Evolutionary conservation across 129 eudicot species (phyloP), one percentile per base, ranked within the genome.

Genomic region (Chrysanthemum lavandulifolium): DNA sequence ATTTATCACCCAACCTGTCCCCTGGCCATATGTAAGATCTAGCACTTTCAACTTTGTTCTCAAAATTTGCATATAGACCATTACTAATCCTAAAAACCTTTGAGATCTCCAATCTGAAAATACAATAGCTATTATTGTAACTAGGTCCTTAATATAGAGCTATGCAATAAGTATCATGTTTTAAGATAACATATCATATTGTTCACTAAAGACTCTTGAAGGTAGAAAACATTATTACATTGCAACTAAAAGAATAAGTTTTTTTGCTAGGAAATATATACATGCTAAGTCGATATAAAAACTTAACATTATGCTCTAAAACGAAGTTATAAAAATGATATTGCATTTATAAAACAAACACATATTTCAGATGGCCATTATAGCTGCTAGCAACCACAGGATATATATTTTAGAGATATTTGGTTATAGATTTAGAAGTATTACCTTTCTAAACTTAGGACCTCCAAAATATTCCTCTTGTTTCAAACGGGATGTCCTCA

Each of bases 21-120:
- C 96, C 11, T 48, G 1, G 71, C 99, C 99, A 83, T 86, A 95
- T 25, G 97, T 68, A 62, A 76, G 55, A 80, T 95, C 99, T 65
- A 95, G 64, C 47, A 95, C 95, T 80, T 88, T 91, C 67, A 88
- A 62, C 72, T 91, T 95, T 29, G 79, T 68, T 75, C 99, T 85
- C 33, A 95, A 87, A 81, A 78, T 69, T 74, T 95, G 88, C 82
- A 95, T 76, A 61, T 78, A 57, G 58, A 88, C 89, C 87, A 80
- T 86, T 15, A 85, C 43, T 54, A 95, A 82, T 36, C 99, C 97
- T 62, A 91, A 85, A 23, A 86, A 48, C 99, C 99, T 79, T 86
- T 91, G 21, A 91, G 91, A 75, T 95, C 97, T 57, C 99, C 99
- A 76, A 95, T 78, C 99, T 95, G 93, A 86, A 82, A 65, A 74